Evolutionary conservation across 192 early-diverging fungal species (phyloP).

Genomic region (Podila epicladia): DNA sequence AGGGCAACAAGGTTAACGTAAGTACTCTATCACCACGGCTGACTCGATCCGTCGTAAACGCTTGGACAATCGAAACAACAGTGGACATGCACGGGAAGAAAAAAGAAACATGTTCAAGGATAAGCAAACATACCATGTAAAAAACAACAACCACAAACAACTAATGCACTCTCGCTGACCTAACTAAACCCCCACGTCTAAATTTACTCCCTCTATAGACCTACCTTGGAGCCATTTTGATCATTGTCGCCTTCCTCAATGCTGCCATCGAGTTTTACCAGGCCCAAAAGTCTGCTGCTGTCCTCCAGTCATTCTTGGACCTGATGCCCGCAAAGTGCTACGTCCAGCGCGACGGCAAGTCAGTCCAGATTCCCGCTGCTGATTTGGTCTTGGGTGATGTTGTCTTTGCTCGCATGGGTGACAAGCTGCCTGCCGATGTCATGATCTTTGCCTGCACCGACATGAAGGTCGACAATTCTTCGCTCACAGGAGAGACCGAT

Average conservation of each 20-base stretch:
- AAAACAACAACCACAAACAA: not conserved
- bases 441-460: conserved; percentile 82
- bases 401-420: conserved; percentile 89
- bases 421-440: conserved; percentile 96
- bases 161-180: not conserved
- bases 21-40: conserved; percentile 12
- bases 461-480: conserved; percentile 97
- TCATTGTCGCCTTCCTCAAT: conserved; percentile 90
- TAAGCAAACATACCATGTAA: not conserved
- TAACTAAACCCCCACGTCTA: too few relatives aligned
- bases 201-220: conserved; percentile 57
- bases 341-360: conserved; percentile 80
- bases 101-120: not conserved
- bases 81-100: not conserved
- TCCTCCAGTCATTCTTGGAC: conserved; percentile 91
- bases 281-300: conserved; percentile 87
- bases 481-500: conserved; percentile 94
- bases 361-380: conserved; percentile 71
- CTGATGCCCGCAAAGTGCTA: conserved; percentile 90
- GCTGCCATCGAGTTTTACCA: conserved; percentile 95
- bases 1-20: conserved; percentile 83
- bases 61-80: not conserved
- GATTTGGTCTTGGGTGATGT: conserved; percentile 90
- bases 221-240: conserved; percentile 90
- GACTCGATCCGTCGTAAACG: not conserved